These are phyloP conservation scores for Talaromyces sp. DNA, from an alignment of 2,329 filamentous ascomycete genomes.

Conservation along the genomic window DNA sequence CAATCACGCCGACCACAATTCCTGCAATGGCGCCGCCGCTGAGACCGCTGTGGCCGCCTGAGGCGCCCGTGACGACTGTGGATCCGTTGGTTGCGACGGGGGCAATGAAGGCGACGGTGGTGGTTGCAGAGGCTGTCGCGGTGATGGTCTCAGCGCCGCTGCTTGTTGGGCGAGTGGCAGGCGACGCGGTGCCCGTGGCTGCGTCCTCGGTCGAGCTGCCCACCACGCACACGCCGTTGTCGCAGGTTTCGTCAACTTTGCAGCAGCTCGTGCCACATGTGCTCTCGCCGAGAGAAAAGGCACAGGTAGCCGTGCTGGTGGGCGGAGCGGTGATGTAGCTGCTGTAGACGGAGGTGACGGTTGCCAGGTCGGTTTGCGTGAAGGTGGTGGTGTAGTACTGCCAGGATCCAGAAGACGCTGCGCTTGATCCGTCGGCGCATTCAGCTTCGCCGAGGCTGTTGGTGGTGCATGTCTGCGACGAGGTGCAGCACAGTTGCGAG, in stretches of 20 bases:
- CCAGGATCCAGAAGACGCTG: constrained; percentile 37
- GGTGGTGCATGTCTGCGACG: constrained; percentile 45
- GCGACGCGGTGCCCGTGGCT: constrained; percentile 30
- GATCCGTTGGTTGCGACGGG: constrained; percentile 40
- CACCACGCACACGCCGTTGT: constrained; percentile 34
- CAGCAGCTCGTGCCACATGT: constrained; percentile 43
- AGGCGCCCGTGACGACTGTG: constrained; percentile 26
- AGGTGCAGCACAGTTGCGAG: constrained; percentile 46
- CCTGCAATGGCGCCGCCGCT: constrained; percentile 48
- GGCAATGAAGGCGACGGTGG: constrained; percentile 41
- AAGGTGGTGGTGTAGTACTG: constrained; percentile 54
- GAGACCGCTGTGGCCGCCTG: constrained; percentile 29
- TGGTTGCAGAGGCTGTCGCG: constrained; percentile 34
- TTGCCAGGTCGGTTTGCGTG: constrained; percentile 50
- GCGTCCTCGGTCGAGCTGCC: constrained; percentile 38
- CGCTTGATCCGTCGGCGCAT: constrained; percentile 30
- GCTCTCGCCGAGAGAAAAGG: constrained; percentile 39
- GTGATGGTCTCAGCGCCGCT: constrained; percentile 39
- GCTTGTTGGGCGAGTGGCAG: constrained; percentile 42
- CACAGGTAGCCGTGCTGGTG: constrained; percentile 37
- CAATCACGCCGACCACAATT: constrained; percentile 46
- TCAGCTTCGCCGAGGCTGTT: constrained; percentile 45
- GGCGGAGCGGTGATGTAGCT: constrained; percentile 25
- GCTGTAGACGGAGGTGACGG: constrained; percentile 52
- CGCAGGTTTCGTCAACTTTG: constrained; percentile 39